These are phyloP conservation scores for Jatropha podagrica DNA, from an alignment of 441 rosid genomes.

Conservation along the genomic window DNA sequence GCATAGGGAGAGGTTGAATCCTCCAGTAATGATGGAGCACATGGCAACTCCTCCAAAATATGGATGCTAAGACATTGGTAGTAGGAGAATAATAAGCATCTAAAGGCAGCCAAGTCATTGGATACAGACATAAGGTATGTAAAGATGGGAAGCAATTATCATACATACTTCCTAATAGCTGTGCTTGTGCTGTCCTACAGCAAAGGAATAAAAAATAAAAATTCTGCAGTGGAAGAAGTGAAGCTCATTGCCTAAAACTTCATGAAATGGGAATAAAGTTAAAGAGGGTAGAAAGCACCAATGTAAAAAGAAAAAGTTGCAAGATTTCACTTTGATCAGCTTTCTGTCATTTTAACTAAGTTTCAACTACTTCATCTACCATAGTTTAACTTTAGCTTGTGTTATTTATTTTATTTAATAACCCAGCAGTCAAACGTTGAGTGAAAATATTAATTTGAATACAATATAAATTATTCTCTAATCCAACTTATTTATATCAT, in stretches of 20 bases:
- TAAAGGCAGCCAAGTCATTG: not conserved
- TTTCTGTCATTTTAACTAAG: not conserved
- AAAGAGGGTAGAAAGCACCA: not conserved
- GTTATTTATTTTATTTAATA: not conserved
- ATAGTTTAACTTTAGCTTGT: not conserved
- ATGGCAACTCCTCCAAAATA: constrained; percentile 13
- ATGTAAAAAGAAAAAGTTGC: not conserved
- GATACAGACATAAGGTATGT: not conserved
- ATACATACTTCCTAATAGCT: not conserved
- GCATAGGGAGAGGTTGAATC: constrained; percentile 2
- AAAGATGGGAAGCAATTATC: constrained; percentile 11
- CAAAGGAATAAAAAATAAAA: not conserved
- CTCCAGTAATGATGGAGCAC: constrained; percentile 3
- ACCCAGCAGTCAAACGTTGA: not conserved
- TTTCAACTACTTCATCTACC: not conserved
- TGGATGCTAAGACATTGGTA: not conserved
- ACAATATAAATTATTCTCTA: too few species aligned
- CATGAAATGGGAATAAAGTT: not conserved
- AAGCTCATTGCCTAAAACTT: not conserved
- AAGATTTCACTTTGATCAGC: constrained; percentile 1
- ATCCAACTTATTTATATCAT: too few species aligned
- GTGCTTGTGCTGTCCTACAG: not conserved
- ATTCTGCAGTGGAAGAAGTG: not conserved
- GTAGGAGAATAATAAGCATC: not conserved
- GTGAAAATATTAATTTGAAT: too few species aligned